These are phyloP conservation scores for Ophiosphaerella narmari DNA, from an alignment of 2,329 filamentous ascomycete species.

Conservation along the genomic window DNA sequence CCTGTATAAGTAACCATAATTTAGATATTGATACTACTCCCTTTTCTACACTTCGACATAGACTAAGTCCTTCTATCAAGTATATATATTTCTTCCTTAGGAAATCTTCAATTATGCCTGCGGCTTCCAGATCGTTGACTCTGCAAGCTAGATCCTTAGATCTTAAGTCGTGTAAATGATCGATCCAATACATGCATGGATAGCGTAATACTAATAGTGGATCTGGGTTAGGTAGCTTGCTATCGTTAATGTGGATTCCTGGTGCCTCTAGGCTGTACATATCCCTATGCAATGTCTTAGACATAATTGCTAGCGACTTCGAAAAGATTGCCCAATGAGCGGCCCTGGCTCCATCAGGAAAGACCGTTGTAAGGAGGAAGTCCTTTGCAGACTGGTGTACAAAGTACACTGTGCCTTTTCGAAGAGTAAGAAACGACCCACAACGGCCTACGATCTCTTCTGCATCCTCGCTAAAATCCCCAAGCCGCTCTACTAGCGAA, in stretches of 20 bases:
- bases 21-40: slow-evolving; percentile 9
- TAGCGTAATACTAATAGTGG: slow-evolving; percentile 28
- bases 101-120: slow-evolving; percentile 4
- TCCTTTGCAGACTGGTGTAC: slow-evolving; percentile 50
- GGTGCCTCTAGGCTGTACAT: slow-evolving; percentile 6
- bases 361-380: slow-evolving; percentile 42
- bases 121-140: neutral
- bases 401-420: slow-evolving; percentile 14
- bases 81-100: slow-evolving; percentile 8
- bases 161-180: slow-evolving; percentile 32
- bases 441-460: slow-evolving; percentile 24
- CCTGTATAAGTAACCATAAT: slow-evolving; percentile 1
- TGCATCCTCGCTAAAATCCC: neutral
- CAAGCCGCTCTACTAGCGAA: slow-evolving; percentile 6
- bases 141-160: neutral
- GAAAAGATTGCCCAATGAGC: neutral
- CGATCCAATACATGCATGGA: slow-evolving; percentile 41
- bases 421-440: slow-evolving; percentile 48
- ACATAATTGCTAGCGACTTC: slow-evolving; percentile 9
- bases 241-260: slow-evolving; percentile 18
- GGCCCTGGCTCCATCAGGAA: neutral
- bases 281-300: slow-evolving; percentile 22
- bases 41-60: slow-evolving; percentile 7
- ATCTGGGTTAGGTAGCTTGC: slow-evolving; percentile 26
- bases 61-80: slow-evolving; percentile 11